Evolutionary conservation across 225 moss, liverwort and hornwort genomes (phyloP).

Genomic region (Marchantia polymorpha): DNA sequence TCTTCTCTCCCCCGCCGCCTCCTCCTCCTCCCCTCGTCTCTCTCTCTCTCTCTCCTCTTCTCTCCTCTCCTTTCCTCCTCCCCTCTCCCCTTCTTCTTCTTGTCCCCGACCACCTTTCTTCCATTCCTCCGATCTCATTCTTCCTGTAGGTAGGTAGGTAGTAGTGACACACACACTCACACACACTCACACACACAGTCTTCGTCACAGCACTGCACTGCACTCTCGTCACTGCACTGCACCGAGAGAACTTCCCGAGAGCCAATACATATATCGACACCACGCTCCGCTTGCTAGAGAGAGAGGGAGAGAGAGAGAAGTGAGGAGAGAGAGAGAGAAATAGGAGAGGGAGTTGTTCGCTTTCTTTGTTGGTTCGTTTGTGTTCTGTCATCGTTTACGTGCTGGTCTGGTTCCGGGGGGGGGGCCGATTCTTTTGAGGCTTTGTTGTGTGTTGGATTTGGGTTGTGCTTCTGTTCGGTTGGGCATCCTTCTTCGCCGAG

Average conservation of each 20-base stretch:
- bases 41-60: not conserved
- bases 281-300: not conserved
- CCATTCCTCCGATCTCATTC: slow-evolving; percentile 9
- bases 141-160: slow-evolving; percentile 27
- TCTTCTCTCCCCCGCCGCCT: too few relatives aligned
- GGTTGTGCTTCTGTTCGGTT: not conserved
- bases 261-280: not conserved
- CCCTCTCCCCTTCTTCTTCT: not conserved
- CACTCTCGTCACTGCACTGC: not conserved
- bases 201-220: not conserved
- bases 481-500: not conserved
- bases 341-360: not conserved
- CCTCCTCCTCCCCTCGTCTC: not conserved
- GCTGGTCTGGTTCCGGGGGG: not conserved
- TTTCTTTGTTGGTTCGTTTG: not conserved
- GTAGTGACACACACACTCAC: not conserved
- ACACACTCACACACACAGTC: not conserved
- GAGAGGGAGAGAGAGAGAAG: slow-evolving; percentile 7
- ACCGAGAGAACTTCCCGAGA: not conserved
- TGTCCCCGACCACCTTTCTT: slow-evolving; percentile 2
- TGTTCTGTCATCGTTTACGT: not conserved
- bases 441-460: slow-evolving; percentile 1
- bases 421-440: not conserved
- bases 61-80: not conserved
- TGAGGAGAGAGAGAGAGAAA: not conserved